Evolutionary conservation across 129 eudicot species (phyloP).

Genomic region (Lactuca sativa): DNA sequence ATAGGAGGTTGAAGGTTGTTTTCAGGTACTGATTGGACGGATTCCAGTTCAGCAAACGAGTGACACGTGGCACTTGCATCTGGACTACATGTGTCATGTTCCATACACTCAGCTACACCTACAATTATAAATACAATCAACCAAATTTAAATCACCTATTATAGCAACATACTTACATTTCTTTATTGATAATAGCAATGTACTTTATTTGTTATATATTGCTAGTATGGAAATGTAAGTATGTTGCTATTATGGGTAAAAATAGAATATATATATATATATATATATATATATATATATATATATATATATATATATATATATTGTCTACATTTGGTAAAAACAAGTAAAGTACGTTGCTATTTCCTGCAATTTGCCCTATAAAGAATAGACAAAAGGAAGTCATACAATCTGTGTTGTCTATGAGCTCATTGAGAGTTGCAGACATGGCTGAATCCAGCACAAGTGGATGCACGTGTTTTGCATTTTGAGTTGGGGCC

Average conservation of each 20-base stretch:
- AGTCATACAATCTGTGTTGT: constrained; percentile 58
- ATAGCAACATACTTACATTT: not conserved
- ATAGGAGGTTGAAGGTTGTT: constrained; percentile 60
- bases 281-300: no score
- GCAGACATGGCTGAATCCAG: constrained; percentile 53
- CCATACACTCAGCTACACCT: constrained; percentile 51
- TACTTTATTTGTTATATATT: no score
- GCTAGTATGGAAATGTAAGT: no score
- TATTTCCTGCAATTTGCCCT: not conserved
- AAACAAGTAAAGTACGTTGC: no score
- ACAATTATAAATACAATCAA: constrained; percentile 14
- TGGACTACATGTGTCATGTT: constrained; percentile 61
- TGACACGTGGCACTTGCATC: constrained; percentile 60
- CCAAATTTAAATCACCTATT: not conserved
- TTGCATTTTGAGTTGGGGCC: constrained; percentile 43
- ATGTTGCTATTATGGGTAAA: no score
- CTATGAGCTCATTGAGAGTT: constrained; percentile 45
- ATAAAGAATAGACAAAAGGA: not conserved
- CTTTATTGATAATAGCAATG: no score
- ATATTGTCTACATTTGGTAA: no score
- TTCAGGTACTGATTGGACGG: constrained; percentile 60
- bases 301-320: no score
- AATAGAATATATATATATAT: no score
- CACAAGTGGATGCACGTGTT: constrained; percentile 65
- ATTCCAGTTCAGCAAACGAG: constrained; percentile 67